Evolutionary conservation across 2,329 filamentous ascomycete genomes (phyloP), one percentile per base, ranked within the genome.

Genomic region (Thelonectria rubi): DNA sequence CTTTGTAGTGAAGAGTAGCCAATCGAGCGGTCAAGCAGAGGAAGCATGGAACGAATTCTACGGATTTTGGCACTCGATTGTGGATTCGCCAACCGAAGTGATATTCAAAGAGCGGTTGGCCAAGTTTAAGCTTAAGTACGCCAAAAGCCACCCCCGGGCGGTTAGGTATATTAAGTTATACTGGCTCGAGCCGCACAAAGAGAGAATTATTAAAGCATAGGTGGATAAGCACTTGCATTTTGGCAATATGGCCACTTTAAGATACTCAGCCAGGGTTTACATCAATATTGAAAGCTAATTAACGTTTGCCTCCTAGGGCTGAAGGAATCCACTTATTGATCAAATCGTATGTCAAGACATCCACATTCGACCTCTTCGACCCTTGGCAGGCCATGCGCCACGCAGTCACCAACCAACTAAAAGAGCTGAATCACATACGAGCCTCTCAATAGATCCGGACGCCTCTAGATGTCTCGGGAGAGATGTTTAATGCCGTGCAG

Each of bases 381-480:
- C 3, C 10, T 34, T 34, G 32, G 32, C 32, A 34, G 10, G 32
- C 32, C 5, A 34, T 34, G 32, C 5, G 10, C 5, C 32, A 34
- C 32, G 32, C 32, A 3, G 10, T 34, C 10, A 34, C 32, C 5
- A 34, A 34, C 32, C 32, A 34, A 34, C 32, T 34, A 12, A 34
- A 34, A 12, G 32, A 34, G 10, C 10, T 34, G 32, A 47, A 30
- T 6, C 21, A 47, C 26, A 47, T 47, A 30, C 45, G 21, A 14
- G 45, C n/a, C 21, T 30, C 45, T 47, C 45, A 56, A 12, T 34
- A 56, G 15, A n/a, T 49, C 7, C 46, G 45, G 7, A 50, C 12
- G 32, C 54, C 46, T 32, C 40, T 56, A 5, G 54, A 56, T n/a
- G 21, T 49, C n/a, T 56, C 54, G 11, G 8, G 46, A 17, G 37